Percentiles rank a stretch among this genome's conserved stretches.
Evolutionary conservation across 441 rosid genomes (phyloP).

Genomic region (Francoa sonchifolia): DNA sequence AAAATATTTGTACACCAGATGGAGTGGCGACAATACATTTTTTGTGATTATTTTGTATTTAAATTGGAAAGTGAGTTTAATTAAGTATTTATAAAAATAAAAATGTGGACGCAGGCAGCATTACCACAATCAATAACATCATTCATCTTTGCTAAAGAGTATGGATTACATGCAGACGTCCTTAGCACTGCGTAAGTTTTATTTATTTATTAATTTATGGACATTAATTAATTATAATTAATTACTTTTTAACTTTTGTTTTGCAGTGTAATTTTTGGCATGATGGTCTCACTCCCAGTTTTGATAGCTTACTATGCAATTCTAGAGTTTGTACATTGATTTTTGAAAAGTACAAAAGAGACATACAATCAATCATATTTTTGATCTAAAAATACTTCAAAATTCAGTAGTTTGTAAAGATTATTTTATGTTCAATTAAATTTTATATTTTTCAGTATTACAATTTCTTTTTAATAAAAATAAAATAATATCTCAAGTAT

Average conservation of each 20-base stretch:
- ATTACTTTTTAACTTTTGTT: neutral
- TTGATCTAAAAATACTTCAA: too few relatives aligned
- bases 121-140: conserved; percentile 82
- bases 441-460: too few relatives aligned
- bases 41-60: too few relatives aligned
- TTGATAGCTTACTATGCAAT: conserved; percentile 59
- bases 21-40: too few relatives aligned
- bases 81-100: too few relatives aligned
- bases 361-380: too few relatives aligned
- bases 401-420: too few relatives aligned
- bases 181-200: conserved; percentile 83
- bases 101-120: conserved; percentile 45
- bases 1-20: too few relatives aligned
- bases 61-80: neutral
- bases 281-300: conserved; percentile 56
- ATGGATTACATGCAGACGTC: conserved; percentile 70
- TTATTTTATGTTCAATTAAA: too few relatives aligned
- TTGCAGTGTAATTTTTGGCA: conserved; percentile 82
- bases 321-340: conserved; percentile 39
- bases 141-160: conserved; percentile 79
- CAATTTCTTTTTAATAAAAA: too few relatives aligned
- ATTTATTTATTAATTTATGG: neutral
- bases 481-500: too few relatives aligned
- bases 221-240: neutral
- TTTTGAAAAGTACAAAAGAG: too few relatives aligned